Evolutionary conservation across 1,284 basidiomycete genomes (phyloP).

Genomic region (Pisolithus thermaeus): DNA sequence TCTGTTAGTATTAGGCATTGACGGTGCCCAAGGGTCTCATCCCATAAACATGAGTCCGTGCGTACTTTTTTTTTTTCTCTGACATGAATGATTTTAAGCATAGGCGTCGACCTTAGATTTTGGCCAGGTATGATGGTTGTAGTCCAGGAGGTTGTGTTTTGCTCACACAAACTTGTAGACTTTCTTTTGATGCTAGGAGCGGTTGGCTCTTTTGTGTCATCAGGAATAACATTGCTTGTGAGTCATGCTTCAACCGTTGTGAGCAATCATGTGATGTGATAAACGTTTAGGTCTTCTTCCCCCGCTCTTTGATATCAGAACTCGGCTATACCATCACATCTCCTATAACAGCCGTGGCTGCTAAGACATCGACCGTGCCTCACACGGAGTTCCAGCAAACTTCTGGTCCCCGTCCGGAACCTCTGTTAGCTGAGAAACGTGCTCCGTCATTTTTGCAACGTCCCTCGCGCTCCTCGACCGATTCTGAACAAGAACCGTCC

Average conservation of each 20-base stretch:
- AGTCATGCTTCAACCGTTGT: constrained; percentile 2
- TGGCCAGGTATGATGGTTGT: constrained; percentile 38
- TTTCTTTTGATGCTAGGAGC: constrained; percentile 62
- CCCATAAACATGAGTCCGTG: constrained; percentile 48
- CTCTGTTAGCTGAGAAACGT: constrained; percentile 21
- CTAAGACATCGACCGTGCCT: constrained; percentile 13
- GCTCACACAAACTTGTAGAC: constrained; percentile 35
- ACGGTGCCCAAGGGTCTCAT: constrained; percentile 48
- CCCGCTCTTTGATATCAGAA: constrained; percentile 60
- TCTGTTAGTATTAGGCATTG: constrained; percentile 55
- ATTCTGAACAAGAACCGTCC: constrained; percentile 24
- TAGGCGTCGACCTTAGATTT: constrained; percentile 29
- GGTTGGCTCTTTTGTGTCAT: constrained; percentile 68
- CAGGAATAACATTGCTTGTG: constrained; percentile 68
- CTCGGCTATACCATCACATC: constrained; percentile 45
- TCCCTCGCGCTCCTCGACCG: constrained; percentile 11
- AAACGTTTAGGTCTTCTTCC: constrained; percentile 61
- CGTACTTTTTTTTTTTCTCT: constrained; percentile 27
- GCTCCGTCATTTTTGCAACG: constrained; percentile 9
- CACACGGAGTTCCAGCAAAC: constrained; percentile 10
- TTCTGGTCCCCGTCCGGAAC: constrained; percentile 2
- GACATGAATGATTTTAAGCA: constrained; percentile 5
- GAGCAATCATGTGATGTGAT: neutral
- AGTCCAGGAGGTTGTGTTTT: neutral
- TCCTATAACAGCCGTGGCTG: neutral